phyloP scores from a whole-genome alignment of 192 early-diverging fungal species.

The Chytriomyces confervae region DNA sequence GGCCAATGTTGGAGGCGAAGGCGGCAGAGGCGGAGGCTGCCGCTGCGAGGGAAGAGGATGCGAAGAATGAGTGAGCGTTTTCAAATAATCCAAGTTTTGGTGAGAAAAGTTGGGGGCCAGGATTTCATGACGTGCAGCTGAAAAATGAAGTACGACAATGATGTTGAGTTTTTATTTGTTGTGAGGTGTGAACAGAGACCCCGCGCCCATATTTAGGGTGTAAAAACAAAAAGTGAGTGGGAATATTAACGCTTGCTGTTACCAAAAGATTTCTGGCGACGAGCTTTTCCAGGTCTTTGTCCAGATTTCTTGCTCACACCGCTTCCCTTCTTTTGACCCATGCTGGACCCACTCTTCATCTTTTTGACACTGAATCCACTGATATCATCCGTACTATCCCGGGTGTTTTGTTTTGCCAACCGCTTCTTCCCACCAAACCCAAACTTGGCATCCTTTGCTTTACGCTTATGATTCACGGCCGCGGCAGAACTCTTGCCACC shows the following conservation, averaged over 20 bases:
- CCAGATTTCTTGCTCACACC: constrained; percentile 9
- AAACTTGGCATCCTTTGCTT: constrained; percentile 82
- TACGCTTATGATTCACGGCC: constrained; percentile 56
- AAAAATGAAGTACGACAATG: too few species aligned
- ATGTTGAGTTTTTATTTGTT: too few species aligned
- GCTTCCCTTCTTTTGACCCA: constrained; percentile 14
- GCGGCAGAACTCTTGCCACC: neutral
- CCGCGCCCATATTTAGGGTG: neutral
- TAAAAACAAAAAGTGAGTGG: neutral
- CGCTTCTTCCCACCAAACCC: constrained; percentile 92
- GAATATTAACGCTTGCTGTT: neutral
- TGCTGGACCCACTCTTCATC: constrained; percentile 41
- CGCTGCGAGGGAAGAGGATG: neutral
- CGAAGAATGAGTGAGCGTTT: too few species aligned
- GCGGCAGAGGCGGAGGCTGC: neutral
- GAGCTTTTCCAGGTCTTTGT: constrained; percentile 11
- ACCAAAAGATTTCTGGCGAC: neutral
- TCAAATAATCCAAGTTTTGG: too few species aligned
- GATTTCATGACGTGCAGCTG: too few species aligned
- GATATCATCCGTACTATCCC: constrained; percentile 76
- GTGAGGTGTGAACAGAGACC: too few species aligned
- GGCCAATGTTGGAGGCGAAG: neutral
- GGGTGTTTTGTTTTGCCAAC: constrained; percentile 77
- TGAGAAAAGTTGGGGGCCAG: too few species aligned
- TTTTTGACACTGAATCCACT: constrained; percentile 61